Conservation (phyloP, 2,329 filamentous ascomycete species). For the Fonsecaea multimorphosa region DNA sequence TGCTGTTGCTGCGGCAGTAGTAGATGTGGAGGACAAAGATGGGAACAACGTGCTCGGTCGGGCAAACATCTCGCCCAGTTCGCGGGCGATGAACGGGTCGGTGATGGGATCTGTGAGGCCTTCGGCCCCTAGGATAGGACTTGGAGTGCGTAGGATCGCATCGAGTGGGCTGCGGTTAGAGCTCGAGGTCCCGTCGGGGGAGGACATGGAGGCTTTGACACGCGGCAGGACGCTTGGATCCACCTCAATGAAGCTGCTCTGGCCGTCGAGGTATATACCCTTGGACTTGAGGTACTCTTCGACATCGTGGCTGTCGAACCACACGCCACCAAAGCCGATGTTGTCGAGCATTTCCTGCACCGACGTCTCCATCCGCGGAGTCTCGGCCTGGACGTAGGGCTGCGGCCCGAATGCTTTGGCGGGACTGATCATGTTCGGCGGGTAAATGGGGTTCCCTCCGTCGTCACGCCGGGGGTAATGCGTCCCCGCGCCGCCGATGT, state of each 20-base stretch:
- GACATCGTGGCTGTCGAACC: slow-evolving; percentile 78
- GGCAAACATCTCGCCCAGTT: slow-evolving; percentile 21
- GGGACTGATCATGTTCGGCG: slow-evolving; percentile 41
- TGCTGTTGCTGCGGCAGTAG: neutral
- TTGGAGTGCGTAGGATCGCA: slow-evolving; percentile 23
- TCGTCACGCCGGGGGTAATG: slow-evolving; percentile 60
- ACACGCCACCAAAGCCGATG: slow-evolving; percentile 72
- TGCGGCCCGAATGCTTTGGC: slow-evolving; percentile 34
- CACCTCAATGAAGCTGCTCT: slow-evolving; percentile 42
- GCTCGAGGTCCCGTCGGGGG: slow-evolving; percentile 20
- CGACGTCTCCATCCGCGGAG: slow-evolving; percentile 39
- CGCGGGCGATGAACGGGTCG: slow-evolving; percentile 21
- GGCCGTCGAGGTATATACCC: slow-evolving; percentile 43
- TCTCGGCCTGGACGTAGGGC: slow-evolving; percentile 34
- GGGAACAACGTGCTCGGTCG: slow-evolving; percentile 7
- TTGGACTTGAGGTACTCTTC: slow-evolving; percentile 70
- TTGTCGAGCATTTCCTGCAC: slow-evolving; percentile 48
- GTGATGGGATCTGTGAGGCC: neutral
- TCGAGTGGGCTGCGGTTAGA: slow-evolving; percentile 23
- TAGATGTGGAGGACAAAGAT: neutral
- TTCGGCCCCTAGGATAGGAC: slow-evolving; percentile 16
- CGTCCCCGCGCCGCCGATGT: slow-evolving; percentile 71
- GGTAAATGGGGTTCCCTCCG: slow-evolving; percentile 47
- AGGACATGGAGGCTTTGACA: slow-evolving; percentile 9
- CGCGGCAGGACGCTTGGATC: slow-evolving; percentile 24